Conservation (phyloP, 2,329 filamentous ascomycete species). For the Seiridium unicorne region DNA sequence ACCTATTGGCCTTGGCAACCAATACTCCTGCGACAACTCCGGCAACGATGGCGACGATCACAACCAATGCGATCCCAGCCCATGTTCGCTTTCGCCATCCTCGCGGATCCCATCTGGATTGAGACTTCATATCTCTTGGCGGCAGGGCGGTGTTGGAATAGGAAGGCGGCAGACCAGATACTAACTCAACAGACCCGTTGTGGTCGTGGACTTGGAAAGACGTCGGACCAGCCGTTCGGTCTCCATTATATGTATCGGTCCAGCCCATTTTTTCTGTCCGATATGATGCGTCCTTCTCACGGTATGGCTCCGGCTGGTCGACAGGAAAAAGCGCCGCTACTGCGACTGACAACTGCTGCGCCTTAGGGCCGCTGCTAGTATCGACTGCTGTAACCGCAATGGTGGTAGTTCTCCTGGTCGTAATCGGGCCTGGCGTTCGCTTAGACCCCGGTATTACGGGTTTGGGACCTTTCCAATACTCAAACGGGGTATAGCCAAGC, state of each 20-base stretch:
- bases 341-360: constrained; percentile 1
- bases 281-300: background rate
- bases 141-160: constrained; percentile 8
- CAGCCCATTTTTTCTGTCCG: constrained; percentile 10
- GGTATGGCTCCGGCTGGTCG: constrained; percentile 3
- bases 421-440: background rate
- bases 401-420: constrained; percentile 3
- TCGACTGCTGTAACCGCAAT: constrained; percentile 6
- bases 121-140: constrained; percentile 18
- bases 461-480: constrained; percentile 15
- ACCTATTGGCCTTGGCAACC: constrained; percentile 37
- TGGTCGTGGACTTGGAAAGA: constrained; percentile 10
- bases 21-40: constrained; percentile 46
- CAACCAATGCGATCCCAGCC: constrained; percentile 36
- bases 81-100: constrained; percentile 54
- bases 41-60: constrained; percentile 43
- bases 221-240: constrained; percentile 5
- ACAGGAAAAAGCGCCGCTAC: background rate
- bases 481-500: constrained; percentile 12
- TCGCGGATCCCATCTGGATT: constrained; percentile 35
- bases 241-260: constrained; percentile 1
- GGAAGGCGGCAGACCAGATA: constrained; percentile 2
- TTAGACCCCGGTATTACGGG: constrained; percentile 6
- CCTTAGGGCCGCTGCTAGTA: constrained; percentile 2
- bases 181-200: constrained; percentile 7